Conservation (phyloP, 352 stramenopile species). For the Globisporangium nagaii region DNA sequence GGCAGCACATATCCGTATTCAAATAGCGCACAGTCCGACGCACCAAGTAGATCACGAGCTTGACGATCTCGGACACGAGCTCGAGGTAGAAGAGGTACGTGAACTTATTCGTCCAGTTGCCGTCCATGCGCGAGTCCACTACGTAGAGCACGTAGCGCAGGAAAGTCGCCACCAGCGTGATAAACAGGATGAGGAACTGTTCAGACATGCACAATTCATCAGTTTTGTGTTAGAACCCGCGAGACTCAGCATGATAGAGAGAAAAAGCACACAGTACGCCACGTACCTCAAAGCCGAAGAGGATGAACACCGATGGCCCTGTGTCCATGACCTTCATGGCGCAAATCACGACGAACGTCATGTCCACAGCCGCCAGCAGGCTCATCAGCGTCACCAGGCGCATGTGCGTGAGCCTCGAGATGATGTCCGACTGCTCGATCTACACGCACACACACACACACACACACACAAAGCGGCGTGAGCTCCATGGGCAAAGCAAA, state of each 20-base stretch:
- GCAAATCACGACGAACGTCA: constrained; percentile 87
- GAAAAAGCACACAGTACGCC: background rate
- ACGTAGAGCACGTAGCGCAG: constrained; percentile 91
- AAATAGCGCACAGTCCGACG: background rate
- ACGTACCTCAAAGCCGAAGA: constrained; percentile 95
- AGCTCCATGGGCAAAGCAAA: no score
- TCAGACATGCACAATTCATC: background rate
- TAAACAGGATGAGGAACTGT: constrained; percentile 90
- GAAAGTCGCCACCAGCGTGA: constrained; percentile 89
- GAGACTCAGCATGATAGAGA: no score
- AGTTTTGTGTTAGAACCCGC: no score
- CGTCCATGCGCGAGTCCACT: constrained; percentile 89
- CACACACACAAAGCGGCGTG: background rate
- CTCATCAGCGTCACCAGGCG: constrained; percentile 87
- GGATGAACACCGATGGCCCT: constrained; percentile 90
- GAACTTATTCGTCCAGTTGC: constrained; percentile 87
- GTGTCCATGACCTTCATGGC: constrained; percentile 69
- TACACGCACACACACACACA: constrained; percentile 18
- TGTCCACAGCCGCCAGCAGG: constrained; percentile 84
- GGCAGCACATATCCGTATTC: background rate
- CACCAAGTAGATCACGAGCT: constrained; percentile 95
- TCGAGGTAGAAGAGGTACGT: constrained; percentile 94
- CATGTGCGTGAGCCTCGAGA: constrained; percentile 73
- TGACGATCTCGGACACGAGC: constrained; percentile 92
- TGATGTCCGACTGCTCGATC: constrained; percentile 86